phyloP scores from a whole-genome alignment of 2,329 filamentous ascomycete genomes.

The Tolypocladium album region DNA sequence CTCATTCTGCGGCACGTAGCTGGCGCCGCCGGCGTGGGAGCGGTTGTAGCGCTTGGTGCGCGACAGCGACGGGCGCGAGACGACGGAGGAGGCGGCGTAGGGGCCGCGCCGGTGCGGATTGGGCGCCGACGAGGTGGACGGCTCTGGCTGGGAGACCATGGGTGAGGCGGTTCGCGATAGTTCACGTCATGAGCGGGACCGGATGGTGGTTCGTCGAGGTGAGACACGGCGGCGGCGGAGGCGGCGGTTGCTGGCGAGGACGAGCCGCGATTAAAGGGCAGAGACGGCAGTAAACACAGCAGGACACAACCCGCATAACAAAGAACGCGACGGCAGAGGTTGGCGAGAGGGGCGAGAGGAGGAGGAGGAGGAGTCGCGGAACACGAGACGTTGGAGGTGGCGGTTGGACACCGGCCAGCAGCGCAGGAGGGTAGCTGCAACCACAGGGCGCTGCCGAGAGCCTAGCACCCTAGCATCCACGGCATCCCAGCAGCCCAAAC shows the following conservation, averaged over 20 bases:
- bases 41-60: slow-evolving; percentile 65
- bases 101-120: slow-evolving; percentile 6
- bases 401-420: not conserved
- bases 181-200: slow-evolving; percentile 3
- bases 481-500: not conserved
- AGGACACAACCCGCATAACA: not conserved
- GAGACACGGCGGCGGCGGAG: not conserved
- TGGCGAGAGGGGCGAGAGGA: not conserved
- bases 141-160: slow-evolving; percentile 56
- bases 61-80: slow-evolving; percentile 49
- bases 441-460: not conserved
- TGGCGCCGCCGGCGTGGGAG: slow-evolving; percentile 65
- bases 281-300: not conserved
- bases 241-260: not conserved
- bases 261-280: not conserved
- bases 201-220: not conserved
- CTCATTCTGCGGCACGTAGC: slow-evolving; percentile 70
- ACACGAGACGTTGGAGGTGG: not conserved
- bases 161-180: slow-evolving; percentile 11
- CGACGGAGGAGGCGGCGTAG: slow-evolving; percentile 34
- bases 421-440: not conserved
- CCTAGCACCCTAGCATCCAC: not conserved
- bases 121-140: slow-evolving; percentile 9
- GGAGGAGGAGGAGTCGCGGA: not conserved
- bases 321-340: not conserved